Conservation (phyloP, 2,329 filamentous ascomycete species). For the Claviceps purpurea region DNA sequence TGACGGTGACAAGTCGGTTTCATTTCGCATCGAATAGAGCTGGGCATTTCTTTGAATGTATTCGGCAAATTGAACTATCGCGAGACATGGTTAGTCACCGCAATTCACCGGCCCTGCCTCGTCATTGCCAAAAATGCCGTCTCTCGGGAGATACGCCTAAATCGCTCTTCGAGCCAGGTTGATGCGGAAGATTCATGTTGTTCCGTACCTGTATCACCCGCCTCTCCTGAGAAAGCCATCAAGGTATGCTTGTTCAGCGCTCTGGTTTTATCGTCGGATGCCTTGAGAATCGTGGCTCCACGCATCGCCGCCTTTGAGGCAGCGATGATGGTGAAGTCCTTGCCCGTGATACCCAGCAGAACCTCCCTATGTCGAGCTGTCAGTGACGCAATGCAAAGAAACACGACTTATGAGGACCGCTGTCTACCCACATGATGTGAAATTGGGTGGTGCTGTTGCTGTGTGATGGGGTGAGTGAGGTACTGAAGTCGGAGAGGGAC, state of each 20-base stretch:
- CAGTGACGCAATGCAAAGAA: neutral
- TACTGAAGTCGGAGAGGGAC: slow-evolving; percentile 3
- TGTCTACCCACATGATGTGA: slow-evolving; percentile 5
- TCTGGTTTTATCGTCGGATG: slow-evolving; percentile 91
- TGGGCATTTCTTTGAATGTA: slow-evolving; percentile 98
- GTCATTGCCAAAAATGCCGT: neutral
- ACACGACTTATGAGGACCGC: neutral
- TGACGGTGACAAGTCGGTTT: slow-evolving; percentile 77
- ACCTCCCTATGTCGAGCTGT: slow-evolving; percentile 62
- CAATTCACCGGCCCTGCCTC: neutral
- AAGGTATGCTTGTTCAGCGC: slow-evolving; percentile 84
- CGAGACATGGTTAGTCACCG: slow-evolving; percentile 11
- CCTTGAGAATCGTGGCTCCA: slow-evolving; percentile 90
- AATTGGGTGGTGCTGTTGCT: neutral
- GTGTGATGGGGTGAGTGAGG: slow-evolving; percentile 1
- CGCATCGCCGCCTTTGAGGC: slow-evolving; percentile 98
- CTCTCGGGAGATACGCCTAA: neutral
- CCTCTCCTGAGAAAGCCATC: slow-evolving; percentile 90
- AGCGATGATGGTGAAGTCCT: slow-evolving; percentile 97
- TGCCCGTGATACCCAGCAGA: slow-evolving; percentile 92
- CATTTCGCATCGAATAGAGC: slow-evolving; percentile 97
- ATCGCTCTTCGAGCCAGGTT: neutral
- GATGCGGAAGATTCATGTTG: neutral
- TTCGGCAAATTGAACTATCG: slow-evolving; percentile 89
- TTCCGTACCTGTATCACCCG: slow-evolving; percentile 74